Conservation (phyloP, 2,329 filamentous ascomycete species). For the Malbranchea zuffiana region DNA sequence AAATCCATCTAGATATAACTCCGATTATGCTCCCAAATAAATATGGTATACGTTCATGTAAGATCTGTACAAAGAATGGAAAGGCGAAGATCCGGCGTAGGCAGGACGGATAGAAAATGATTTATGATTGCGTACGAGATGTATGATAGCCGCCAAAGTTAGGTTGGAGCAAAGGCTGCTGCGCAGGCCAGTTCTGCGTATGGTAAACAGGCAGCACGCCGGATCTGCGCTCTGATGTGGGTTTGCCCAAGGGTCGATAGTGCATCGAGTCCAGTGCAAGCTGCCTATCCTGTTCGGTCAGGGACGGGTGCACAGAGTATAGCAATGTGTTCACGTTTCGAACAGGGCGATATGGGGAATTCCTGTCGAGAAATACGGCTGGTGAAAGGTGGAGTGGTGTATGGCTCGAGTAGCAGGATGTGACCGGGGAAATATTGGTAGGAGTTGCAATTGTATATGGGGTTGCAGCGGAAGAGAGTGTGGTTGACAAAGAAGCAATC, state of each 20-base stretch:
- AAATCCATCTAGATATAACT: no score
- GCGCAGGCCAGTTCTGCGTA: constrained; percentile 33
- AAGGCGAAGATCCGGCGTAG: no score
- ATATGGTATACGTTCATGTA: no score
- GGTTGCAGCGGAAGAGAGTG: constrained; percentile 33
- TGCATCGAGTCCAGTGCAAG: constrained; percentile 63
- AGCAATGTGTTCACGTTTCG: constrained; percentile 83
- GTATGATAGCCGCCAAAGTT: no score
- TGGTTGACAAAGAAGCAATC: constrained; percentile 21
- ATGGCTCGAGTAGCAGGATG: constrained; percentile 51
- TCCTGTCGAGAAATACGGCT: constrained; percentile 74
- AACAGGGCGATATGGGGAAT: constrained; percentile 86
- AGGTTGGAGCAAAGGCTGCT: constrained; percentile 25
- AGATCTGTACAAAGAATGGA: no score
- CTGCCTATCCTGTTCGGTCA: constrained; percentile 62
- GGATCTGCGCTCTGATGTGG: constrained; percentile 52
- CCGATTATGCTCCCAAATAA: no score
- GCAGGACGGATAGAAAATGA: no score
- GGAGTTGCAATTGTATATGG: constrained; percentile 42
- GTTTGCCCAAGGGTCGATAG: constrained; percentile 64
- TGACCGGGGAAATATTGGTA: constrained; percentile 53
- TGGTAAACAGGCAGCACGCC: constrained; percentile 54
- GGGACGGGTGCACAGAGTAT: constrained; percentile 70
- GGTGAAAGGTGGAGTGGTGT: constrained; percentile 67
- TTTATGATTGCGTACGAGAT: no score